These are phyloP conservation scores for Acanthamoeba rhysodes DNA, from an alignment of 208 protist species.

Conservation along the genomic window DNA sequence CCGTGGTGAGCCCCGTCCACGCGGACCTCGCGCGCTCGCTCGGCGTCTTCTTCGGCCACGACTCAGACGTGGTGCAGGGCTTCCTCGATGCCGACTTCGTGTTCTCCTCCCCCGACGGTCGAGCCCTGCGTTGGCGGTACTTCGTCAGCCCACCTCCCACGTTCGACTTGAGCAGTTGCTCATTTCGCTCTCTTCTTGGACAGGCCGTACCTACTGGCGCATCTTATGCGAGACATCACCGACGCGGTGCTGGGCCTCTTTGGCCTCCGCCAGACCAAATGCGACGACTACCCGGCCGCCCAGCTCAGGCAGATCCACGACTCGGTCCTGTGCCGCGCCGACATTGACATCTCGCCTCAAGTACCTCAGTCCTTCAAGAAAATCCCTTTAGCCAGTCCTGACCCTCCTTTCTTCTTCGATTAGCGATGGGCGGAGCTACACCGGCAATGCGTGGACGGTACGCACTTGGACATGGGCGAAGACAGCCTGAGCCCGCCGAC, in stretches of 20 bases:
- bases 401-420: too few species aligned
- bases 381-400: too few species aligned
- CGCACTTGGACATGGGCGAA: not conserved
- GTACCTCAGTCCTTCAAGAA: not conserved
- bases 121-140: not conserved
- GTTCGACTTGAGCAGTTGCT: not conserved
- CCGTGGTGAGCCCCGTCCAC: not conserved
- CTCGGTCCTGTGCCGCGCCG: not conserved
- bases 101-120: not conserved
- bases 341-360: not conserved
- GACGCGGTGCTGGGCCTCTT: constrained; percentile 45
- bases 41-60: not conserved
- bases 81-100: constrained; percentile 25
- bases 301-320: constrained; percentile 10
- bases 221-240: constrained; percentile 39
- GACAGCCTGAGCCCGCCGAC: not conserved
- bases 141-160: not conserved
- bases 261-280: constrained; percentile 22
- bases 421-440: constrained; percentile 14
- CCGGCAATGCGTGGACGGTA: not conserved
- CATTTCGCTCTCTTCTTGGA: not conserved
- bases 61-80: constrained; percentile 8
- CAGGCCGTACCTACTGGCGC: constrained; percentile 22
- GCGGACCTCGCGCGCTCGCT: not conserved
- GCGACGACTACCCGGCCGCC: constrained; percentile 14